Evolutionary conservation across 2,329 filamentous ascomycete genomes (phyloP).

Genomic region (Cladosporium austrohemisphaericum): DNA sequence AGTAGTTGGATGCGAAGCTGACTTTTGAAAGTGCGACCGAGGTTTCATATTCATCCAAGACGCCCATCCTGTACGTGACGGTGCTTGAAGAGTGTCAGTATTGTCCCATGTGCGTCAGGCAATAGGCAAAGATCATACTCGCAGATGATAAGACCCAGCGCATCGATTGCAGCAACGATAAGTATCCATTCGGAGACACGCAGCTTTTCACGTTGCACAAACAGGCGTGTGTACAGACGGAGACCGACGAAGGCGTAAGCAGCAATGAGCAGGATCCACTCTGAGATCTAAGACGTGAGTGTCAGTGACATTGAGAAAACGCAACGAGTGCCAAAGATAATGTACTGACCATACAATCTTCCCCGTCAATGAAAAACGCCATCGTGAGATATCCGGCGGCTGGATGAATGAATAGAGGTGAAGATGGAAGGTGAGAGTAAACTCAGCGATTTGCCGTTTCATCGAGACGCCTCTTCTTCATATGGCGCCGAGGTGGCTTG

Average conservation of each 20-base stretch:
- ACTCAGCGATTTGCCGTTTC: neutral
- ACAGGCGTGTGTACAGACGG: slow-evolving; percentile 36
- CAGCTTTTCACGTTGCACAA: slow-evolving; percentile 31
- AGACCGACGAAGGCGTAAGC: slow-evolving; percentile 63
- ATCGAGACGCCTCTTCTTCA: too few relatives aligned
- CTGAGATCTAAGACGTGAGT: slow-evolving; percentile 28
- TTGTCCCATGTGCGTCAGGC: too few relatives aligned
- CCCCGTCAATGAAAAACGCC: slow-evolving; percentile 15
- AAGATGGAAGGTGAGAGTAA: too few relatives aligned
- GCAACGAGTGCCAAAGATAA: slow-evolving; percentile 22
- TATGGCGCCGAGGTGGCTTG: too few relatives aligned
- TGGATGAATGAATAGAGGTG: too few relatives aligned
- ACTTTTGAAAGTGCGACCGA: slow-evolving; percentile 36
- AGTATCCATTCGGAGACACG: slow-evolving; percentile 32
- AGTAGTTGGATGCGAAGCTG: slow-evolving; percentile 37
- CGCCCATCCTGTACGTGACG: slow-evolving; percentile 32
- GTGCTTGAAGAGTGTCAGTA: slow-evolving; percentile 19
- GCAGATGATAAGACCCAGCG: slow-evolving; percentile 35
- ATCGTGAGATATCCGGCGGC: slow-evolving; percentile 7
- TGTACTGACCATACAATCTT: slow-evolving; percentile 17
- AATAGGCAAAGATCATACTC: slow-evolving; percentile 26
- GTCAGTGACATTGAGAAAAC: slow-evolving; percentile 27
- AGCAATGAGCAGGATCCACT: slow-evolving; percentile 66
- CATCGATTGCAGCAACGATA: slow-evolving; percentile 30
- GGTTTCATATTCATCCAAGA: slow-evolving; percentile 30